Percentiles rank a stretch among this genome's conserved stretches.
phyloP scores from a whole-genome alignment of 805 yeast genomes.

The Hagleromyces aurorensis region DNA sequence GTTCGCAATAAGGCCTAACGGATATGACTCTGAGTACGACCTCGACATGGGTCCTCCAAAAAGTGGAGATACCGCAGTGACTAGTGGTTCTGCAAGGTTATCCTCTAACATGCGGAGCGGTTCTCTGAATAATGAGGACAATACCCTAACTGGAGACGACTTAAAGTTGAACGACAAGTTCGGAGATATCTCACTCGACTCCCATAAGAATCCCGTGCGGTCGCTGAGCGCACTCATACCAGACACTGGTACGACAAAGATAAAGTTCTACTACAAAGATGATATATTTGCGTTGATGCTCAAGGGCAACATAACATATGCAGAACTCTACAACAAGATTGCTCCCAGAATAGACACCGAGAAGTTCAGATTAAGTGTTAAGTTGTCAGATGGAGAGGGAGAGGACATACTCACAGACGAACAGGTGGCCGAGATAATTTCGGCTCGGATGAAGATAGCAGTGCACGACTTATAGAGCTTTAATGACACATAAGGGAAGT shows the following conservation, averaged over 20 bases:
- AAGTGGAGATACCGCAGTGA: conserved; percentile 12
- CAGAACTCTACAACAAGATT: conserved; percentile 45
- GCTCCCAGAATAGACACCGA: conserved; percentile 40
- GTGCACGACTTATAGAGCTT: conserved; percentile 35
- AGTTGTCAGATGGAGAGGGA: conserved; percentile 27
- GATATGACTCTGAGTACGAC: conserved; percentile 27
- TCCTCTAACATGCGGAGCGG: conserved; percentile 7
- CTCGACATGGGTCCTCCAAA: conserved; percentile 4
- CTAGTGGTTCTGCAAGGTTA: conserved; percentile 5
- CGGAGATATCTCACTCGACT: conserved; percentile 20
- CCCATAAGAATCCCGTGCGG: conserved; percentile 22
- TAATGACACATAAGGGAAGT: too few relatives aligned
- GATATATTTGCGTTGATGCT: conserved; percentile 70
- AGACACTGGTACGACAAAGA: conserved; percentile 36
- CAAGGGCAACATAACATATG: conserved; percentile 39
- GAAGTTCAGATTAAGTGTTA: conserved; percentile 31
- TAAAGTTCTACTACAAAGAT: conserved; percentile 70
- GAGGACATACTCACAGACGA: conserved; percentile 30
- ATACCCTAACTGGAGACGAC: conserved; percentile 29
- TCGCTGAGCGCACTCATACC: conserved; percentile 28
- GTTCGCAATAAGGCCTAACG: conserved; percentile 46
- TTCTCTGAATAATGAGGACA: conserved; percentile 26
- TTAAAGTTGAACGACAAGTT: conserved; percentile 23
- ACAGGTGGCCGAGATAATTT: conserved; percentile 30
- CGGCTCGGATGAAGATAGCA: conserved; percentile 32